Percentiles rank a stretch among this genome's conserved stretches.
Evolutionary conservation across 768 basidiomycete genomes (phyloP).

Genomic region (Candolleomyces eurysporus): DNA sequence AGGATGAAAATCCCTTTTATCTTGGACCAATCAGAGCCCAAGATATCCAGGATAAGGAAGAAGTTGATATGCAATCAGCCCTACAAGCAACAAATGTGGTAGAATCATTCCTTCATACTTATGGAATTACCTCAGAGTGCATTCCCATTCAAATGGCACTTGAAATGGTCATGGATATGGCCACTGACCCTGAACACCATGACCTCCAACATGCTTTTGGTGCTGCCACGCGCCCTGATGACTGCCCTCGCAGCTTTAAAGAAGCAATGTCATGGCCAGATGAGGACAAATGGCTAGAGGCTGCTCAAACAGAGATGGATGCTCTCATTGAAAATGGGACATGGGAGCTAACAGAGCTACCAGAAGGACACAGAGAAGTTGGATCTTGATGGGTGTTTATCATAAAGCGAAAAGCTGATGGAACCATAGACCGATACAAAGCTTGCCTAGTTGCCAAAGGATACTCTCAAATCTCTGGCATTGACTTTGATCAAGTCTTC

Average conservation of each 20-base stretch:
- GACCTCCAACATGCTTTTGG: too few relatives aligned
- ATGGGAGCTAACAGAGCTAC: constrained; percentile 25
- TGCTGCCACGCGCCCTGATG: constrained; percentile 13
- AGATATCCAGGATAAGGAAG: not conserved
- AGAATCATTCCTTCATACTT: not conserved
- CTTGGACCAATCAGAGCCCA: not conserved
- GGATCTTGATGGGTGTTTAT: constrained; percentile 9
- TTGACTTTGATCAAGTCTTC: constrained; percentile 24
- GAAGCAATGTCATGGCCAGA: constrained; percentile 6
- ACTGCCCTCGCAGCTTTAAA: constrained; percentile 13
- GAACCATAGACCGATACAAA: constrained; percentile 25
- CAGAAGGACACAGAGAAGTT: not conserved
- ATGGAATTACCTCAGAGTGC: not conserved
- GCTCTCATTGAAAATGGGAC: constrained; percentile 22
- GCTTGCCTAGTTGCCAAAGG: constrained; percentile 42
- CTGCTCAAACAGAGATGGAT: constrained; percentile 26
- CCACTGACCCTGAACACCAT: too few relatives aligned
- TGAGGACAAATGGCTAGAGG: constrained; percentile 24
- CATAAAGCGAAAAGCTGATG: constrained; percentile 26
- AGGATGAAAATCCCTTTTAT: not conserved
- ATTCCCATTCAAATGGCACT: not conserved
- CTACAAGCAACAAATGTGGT: not conserved
- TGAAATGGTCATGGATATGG: not conserved
- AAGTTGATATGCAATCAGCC: not conserved
- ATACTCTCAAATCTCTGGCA: constrained; percentile 30